A percentile compares a stretch with the other conserved stretches of the same genome.
Conservation (phyloP, 2,329 filamentous ascomycete species). For the Trichoderma sp. region DNA sequence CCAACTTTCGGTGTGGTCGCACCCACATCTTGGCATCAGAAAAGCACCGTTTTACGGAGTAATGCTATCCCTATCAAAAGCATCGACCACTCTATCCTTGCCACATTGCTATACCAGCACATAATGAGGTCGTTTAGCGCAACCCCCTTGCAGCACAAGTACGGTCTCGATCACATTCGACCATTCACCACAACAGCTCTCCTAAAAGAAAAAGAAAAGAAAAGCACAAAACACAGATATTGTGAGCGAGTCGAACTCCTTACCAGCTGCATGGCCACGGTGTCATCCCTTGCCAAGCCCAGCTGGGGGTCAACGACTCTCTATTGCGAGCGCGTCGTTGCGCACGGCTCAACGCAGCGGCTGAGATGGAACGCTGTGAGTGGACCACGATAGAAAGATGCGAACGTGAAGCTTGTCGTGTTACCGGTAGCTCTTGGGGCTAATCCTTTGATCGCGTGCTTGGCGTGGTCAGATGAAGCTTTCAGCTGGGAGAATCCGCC, state of each 20-base stretch:
- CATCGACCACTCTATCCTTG: background rate
- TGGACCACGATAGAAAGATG: background rate
- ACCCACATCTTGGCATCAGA: conserved; percentile 12
- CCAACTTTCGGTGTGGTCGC: conserved; percentile 10
- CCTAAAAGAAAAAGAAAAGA: background rate
- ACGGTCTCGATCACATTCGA: background rate
- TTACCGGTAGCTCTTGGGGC: background rate
- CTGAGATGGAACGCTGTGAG: background rate
- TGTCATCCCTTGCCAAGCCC: conserved; percentile 2
- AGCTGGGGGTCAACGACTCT: background rate
- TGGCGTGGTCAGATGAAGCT: conserved; percentile 8
- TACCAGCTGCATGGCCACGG: background rate
- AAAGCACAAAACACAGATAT: background rate
- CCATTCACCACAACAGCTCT: background rate
- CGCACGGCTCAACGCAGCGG: background rate
- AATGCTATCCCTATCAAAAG: background rate
- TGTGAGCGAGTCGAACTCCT: background rate
- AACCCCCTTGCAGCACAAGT: background rate
- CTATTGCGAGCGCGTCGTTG: background rate
- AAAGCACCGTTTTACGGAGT: background rate
- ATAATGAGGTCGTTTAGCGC: background rate
- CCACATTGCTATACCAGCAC: background rate
- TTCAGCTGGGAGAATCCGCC: conserved; percentile 1
- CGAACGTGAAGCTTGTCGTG: background rate
- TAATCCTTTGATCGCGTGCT: background rate